Evolutionary conservation across 805 yeast species (phyloP).

Genomic region (Huiozyma sinensis): DNA sequence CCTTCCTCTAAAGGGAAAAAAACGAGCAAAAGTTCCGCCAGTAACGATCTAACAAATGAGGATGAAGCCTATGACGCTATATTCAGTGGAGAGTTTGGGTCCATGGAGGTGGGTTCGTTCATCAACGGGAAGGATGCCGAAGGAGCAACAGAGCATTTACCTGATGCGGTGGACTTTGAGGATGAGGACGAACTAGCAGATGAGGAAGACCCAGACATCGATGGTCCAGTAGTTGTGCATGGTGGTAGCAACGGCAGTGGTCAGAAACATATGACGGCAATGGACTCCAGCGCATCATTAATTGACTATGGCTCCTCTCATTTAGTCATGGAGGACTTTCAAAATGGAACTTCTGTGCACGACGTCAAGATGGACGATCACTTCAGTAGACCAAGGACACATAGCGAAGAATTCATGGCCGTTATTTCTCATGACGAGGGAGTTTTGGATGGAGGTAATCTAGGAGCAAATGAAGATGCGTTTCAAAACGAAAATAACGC

Average conservation of each 20-base stretch:
- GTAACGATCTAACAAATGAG: constrained; percentile 26
- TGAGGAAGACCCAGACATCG: constrained; percentile 36
- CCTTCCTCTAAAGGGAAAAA: neutral
- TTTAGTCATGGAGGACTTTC: neutral
- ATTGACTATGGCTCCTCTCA: neutral
- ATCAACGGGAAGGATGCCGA: constrained; percentile 12
- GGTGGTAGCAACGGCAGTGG: neutral
- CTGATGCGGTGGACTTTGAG: constrained; percentile 87
- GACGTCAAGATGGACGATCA: constrained; percentile 1
- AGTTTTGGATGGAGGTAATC: constrained; percentile 1
- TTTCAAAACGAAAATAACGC: constrained; percentile 22
- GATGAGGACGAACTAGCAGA: constrained; percentile 93
- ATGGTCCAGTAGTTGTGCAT: neutral
- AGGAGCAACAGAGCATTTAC: constrained; percentile 57
- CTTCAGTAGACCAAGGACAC: neutral
- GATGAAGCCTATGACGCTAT: constrained; percentile 31
- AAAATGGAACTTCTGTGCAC: neutral
- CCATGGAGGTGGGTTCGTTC: constrained; percentile 25
- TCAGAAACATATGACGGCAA: neutral
- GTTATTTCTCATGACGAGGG: constrained; percentile 4
- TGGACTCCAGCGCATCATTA: neutral
- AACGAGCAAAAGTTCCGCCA: neutral
- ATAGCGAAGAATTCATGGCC: constrained; percentile 3
- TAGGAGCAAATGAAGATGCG: constrained; percentile 6
- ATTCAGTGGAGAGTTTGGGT: constrained; percentile 30